Evolutionary conservation across 148 eudicot genomes (phyloP), one percentile per base, ranked within the genome.

Genomic region (Rhododendron williamsianum): DNA sequence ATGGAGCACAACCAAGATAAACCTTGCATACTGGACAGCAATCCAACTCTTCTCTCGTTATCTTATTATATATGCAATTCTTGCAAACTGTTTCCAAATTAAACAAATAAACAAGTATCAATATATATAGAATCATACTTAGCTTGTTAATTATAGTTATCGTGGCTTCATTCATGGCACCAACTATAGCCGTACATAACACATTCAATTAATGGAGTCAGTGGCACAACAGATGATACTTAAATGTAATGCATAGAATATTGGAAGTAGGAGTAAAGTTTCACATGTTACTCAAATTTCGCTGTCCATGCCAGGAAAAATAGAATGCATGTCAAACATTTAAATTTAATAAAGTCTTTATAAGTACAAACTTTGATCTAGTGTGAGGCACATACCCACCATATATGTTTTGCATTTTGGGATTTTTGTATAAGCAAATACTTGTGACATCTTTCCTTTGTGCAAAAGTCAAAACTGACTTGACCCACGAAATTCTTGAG

Each of bases 1-100:
- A 35, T 69, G 87, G 87, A 38, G 49, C 13, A 85, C 56, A 23
- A 36, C 87, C 84, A 3, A 85, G 84, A 81, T 36, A 12, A 6
- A n/a, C 36, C 0, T 81, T 71, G 43, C 87, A 85, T 16, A 48
- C 87, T 36, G 87, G 87, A 54, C 87, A 85, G 52, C 30, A 23
- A 52, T 69, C 7, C 54, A 85, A 54, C 15, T 71, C 16, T 74
- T 74, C 80, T 43, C 9, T 41, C 45, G 51, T 76, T 10, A 76
- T 76, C 80, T 8, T 76, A 0, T 76, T 10, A 76, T 76, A 9
- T 76, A 76, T 76, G 80, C 80, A 76, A 52, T 76, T 76, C 80
- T 41, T 43, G 80, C 80, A 76, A 38, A 76, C 80, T 76, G 27
- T 43, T 38, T 43, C 25, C 27, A 76, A 38, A 76, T 16, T 41